Base-by-base conservation (phyloP, 2,329 filamentous ascomycete species). In the Macroventuria anomochaeta region DNA sequence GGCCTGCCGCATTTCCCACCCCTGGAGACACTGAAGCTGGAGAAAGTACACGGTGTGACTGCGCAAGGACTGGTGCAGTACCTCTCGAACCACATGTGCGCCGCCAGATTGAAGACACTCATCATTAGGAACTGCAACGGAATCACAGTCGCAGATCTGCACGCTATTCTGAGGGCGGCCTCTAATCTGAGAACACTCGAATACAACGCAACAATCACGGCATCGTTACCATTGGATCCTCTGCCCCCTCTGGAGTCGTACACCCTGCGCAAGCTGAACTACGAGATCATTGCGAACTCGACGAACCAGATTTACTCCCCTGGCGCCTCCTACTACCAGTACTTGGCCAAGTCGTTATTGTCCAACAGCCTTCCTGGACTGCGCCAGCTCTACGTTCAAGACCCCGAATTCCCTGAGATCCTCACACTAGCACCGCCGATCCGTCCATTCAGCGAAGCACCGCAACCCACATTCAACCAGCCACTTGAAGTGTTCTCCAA, bases 281-380 rank as follows among this genome's bases (percentile, higher is more conserved):
- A 88, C 70, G 93, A 97, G 75, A 90, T 97, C 70, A 88, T 85
- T 10, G 82, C 85, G 3, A 79, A 79, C 8, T 76, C 84, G 3
- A 77, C 84, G 0, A 84, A 85, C 18, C 81, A 86, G 10, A 72
- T 83, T 43, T 79, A 81, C 42, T 75, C 79, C 0, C 79, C 82
- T 1, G 76, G 80, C 6, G 76, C 78, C 20, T 83, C 81, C 15
- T 96, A 96, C 77, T 96, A 97, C 75, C 84, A 85, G 56, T 96
- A 96, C 74, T 84, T 97, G 17, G 87, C 91, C 21, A 84, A 84
- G n/a, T 96, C 91, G 0, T 84, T 97, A 26, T 85, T 95, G 55
- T 83, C 86, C 13, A 88, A 88, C 57, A 84, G 85, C 7, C 81
- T 97, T 7, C 91, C 92, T 1, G 84, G 83, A 29, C 81, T 97